Evolutionary conservation across 129 eudicot species (phyloP).

Genomic region (Flaveria sonorensis): DNA sequence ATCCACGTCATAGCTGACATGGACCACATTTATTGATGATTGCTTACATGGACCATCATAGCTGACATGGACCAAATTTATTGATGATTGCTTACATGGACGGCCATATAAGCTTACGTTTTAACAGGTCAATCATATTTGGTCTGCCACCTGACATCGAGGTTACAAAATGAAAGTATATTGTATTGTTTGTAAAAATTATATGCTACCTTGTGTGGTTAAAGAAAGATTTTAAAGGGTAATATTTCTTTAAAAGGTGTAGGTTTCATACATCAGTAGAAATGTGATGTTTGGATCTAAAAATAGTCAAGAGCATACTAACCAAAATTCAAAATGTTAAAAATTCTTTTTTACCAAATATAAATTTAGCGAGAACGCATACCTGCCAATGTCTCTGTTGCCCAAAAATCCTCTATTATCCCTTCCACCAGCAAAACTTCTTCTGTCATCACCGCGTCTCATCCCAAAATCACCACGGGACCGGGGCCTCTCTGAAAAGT

Average conservation of each 20-base stretch:
- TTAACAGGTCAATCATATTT: neutral
- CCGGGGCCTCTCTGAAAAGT: constrained; percentile 54
- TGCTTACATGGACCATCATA: neutral
- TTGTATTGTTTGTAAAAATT: neutral
- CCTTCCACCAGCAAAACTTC: constrained; percentile 64
- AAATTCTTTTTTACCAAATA: neutral
- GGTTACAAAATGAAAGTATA: neutral
- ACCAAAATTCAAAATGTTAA: neutral
- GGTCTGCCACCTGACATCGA: neutral
- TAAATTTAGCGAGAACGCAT: constrained; percentile 8
- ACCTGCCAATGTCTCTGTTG: constrained; percentile 79
- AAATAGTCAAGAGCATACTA: neutral
- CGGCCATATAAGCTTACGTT: neutral
- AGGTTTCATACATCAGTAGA: neutral
- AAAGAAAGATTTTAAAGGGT: neutral
- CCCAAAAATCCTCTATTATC: constrained; percentile 68
- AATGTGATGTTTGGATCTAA: neutral
- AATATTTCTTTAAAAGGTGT: neutral
- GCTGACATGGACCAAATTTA: neutral
- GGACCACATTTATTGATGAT: neutral
- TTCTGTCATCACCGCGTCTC: constrained; percentile 70
- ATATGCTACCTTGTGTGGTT: neutral
- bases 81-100: neutral
- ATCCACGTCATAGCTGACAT: neutral
- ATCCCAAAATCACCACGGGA: constrained; percentile 75